These are phyloP conservation scores for Clavulina sp. DNA, from an alignment of 768 basidiomycete species.

Conservation along the genomic window DNA sequence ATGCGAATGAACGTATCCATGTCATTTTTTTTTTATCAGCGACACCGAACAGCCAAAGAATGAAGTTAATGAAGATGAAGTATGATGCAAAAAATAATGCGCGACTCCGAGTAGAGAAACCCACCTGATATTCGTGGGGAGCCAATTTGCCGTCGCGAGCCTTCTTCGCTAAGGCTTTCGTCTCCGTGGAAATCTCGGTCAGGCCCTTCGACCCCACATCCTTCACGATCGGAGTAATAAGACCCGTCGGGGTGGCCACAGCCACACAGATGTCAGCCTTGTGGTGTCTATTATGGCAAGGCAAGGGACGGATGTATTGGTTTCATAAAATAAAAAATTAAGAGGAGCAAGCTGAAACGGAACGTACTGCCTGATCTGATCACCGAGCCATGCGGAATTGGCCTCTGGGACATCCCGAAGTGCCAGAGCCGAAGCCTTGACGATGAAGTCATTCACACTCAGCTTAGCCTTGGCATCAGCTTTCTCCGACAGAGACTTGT, in stretches of 20 bases:
- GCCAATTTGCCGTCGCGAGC: constrained; percentile 92
- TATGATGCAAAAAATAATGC: neutral
- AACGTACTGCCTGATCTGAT: constrained; percentile 81
- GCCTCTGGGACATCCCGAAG: constrained; percentile 91
- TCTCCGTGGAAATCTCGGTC: constrained; percentile 78
- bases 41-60: neutral
- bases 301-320: constrained; percentile 15
- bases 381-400: constrained; percentile 95
- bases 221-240: constrained; percentile 95
- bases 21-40: too few relatives aligned
- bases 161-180: constrained; percentile 84
- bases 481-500: constrained; percentile 68
- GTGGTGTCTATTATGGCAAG: constrained; percentile 44
- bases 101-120: constrained; percentile 5
- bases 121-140: constrained; percentile 89
- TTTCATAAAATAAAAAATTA: neutral
- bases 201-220: constrained; percentile 87
- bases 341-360: neutral
- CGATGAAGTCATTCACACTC: constrained; percentile 94
- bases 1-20: too few relatives aligned
- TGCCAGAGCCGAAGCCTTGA: constrained; percentile 86
- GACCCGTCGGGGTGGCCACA: constrained; percentile 85
- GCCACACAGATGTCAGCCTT: constrained; percentile 96
- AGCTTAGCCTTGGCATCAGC: constrained; percentile 54
- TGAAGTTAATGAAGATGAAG: neutral